Evolutionary conservation across 352 stramenopile genomes (phyloP).

Genomic region (Phytophthora podocarpi): DNA sequence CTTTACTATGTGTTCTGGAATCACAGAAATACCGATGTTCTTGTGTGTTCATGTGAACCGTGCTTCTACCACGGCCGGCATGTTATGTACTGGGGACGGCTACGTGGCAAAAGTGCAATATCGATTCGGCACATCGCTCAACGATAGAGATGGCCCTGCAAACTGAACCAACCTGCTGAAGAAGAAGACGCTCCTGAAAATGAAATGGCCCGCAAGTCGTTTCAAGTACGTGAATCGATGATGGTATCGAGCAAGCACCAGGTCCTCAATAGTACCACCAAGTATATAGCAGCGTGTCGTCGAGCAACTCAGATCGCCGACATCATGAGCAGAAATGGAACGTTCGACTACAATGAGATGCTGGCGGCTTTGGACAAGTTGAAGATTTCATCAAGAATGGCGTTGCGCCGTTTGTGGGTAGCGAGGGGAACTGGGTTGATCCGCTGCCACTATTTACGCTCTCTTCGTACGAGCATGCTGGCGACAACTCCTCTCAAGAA

Average conservation of each 20-base stretch:
- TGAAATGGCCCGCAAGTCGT: background rate
- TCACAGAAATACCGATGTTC: constrained; percentile 8
- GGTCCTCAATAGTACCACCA: constrained; percentile 7
- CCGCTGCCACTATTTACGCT: too few relatives aligned
- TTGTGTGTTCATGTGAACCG: constrained; percentile 6
- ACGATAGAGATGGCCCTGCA: background rate
- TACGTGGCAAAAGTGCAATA: background rate
- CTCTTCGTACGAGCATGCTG: too few relatives aligned
- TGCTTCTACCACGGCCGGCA: background rate
- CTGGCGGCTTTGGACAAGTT: constrained; percentile 12
- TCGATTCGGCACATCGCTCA: background rate
- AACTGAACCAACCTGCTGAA: constrained; percentile 1
- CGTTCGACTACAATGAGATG: constrained; percentile 2
- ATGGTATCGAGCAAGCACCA: background rate
- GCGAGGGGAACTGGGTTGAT: background rate
- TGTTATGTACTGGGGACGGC: constrained; percentile 5
- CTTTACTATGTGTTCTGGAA: too few relatives aligned
- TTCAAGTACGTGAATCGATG: constrained; percentile 4
- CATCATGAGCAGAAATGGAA: constrained; percentile 12
- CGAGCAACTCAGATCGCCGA: background rate
- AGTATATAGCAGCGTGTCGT: background rate
- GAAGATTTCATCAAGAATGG: constrained; percentile 12
- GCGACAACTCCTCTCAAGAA: too few relatives aligned
- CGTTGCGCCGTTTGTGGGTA: background rate
- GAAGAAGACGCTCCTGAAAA: constrained; percentile 4